Percentiles rank a stretch among this genome's conserved stretches.
Conservation (phyloP, 768 basidiomycete genomes). For the Suillus lakei region DNA sequence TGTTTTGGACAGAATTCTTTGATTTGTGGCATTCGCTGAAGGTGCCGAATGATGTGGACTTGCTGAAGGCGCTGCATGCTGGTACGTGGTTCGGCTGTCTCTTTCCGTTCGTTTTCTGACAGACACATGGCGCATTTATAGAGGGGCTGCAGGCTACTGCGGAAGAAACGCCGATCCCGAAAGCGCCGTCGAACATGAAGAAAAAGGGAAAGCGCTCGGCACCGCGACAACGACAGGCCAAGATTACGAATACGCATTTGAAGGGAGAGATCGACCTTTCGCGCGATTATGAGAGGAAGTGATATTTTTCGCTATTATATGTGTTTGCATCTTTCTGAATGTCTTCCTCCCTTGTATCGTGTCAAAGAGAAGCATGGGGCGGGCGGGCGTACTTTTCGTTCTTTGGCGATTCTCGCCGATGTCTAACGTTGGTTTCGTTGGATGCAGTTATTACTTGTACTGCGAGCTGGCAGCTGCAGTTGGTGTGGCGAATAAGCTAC, state of each 20-base stretch:
- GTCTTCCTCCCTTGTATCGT: not conserved
- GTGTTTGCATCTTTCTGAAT: not conserved
- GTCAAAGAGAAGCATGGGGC: too few species aligned
- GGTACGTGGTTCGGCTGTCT: constrained; percentile 46
- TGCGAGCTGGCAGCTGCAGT: not conserved
- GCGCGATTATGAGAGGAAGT: constrained; percentile 58
- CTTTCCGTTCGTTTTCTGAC: not conserved
- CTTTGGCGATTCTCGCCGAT: not conserved
- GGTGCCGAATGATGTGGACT: constrained; percentile 85
- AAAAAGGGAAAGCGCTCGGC: constrained; percentile 84
- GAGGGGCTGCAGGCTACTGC: constrained; percentile 85
- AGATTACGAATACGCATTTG: constrained; percentile 89
- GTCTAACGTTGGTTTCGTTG: not conserved
- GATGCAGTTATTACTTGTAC: not conserved
- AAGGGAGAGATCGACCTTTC: constrained; percentile 86
- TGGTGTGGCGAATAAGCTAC: too few species aligned
- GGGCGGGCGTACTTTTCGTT: not conserved
- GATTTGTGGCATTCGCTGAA: constrained; percentile 87
- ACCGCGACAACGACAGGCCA: constrained; percentile 73
- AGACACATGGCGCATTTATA: constrained; percentile 29
- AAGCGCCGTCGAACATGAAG: constrained; percentile 62
- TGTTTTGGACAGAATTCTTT: constrained; percentile 66
- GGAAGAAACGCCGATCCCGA: constrained; percentile 59
- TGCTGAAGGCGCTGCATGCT: constrained; percentile 75
- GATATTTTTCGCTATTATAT: not conserved